Base-by-base conservation (phyloP, 192 early-diverging fungal genomes). In the Umbelopsis isabellina region DNA sequence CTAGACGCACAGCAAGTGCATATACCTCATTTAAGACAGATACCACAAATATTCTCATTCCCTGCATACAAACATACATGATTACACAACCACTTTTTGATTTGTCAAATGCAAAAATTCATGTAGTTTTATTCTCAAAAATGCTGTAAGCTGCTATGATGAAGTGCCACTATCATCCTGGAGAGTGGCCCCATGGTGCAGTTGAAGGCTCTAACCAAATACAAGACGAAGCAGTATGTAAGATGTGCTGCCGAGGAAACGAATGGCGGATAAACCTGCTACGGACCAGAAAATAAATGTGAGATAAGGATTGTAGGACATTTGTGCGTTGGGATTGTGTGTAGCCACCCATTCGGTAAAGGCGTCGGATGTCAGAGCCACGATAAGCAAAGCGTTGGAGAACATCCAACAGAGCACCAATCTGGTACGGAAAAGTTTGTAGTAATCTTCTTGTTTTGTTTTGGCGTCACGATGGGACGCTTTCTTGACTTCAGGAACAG, bases 261-360 rank as follows among this genome's bases (percentile, higher is more conserved):
- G 86, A 69, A 94, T 75, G 0, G 82, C 80, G n/a, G 91, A 84
- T 52, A 96, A 79, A 4, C 72, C 89, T 1, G 90, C 84, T 13
- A 95, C 93, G n/a, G 91, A 90, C 88, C 91, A 97, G 75, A 97
- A 94, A 68, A 95, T 94, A 78, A 94, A 89, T 30, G 86, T 88
- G 66, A 92, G 75, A 61, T 91, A 92, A 35, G 88, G 85, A 75
- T 93, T 92, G 77, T 27, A 70, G 44, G 35, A 69, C 55, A 61
- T 76, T n/a, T 64, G 49, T 66, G n/a, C 7, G 70, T 51, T 66
- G 65, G 72, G 37, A 66, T 51, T 79, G 55, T 45, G 23, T 35
- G 35, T 23, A 3, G 58, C 52, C 13, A 66, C 66, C 9, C 65
- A 66, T 25, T 84, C 68, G 3, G 69, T 67, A 58, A 82, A 86